phyloP scores from a whole-genome alignment of 2,329 filamentous ascomycete genomes.

The Clathrospora elynae region DNA sequence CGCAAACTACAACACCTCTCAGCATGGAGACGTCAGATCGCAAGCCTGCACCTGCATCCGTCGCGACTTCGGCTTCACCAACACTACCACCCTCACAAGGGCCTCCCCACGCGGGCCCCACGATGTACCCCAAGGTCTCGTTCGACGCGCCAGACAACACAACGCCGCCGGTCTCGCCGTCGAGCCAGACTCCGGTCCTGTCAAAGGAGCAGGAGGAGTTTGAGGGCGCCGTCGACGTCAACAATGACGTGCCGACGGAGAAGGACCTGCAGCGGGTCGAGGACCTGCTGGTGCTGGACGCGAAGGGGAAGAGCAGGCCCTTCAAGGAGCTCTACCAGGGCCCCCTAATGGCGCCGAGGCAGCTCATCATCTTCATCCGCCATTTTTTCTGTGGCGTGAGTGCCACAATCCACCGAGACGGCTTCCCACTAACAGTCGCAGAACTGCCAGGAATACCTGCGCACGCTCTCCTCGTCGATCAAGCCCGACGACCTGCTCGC shows the following conservation, averaged over 20 bases:
- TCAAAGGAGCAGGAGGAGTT: conserved; percentile 42
- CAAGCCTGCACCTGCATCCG: conserved; percentile 19
- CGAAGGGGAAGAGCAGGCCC: conserved; percentile 40
- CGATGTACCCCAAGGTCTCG: conserved; percentile 24
- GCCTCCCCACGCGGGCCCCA: conserved; percentile 26
- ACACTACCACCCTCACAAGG: conserved; percentile 36
- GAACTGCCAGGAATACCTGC: conserved; percentile 79
- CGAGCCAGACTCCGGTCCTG: conserved; percentile 40
- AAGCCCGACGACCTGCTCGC: conserved; percentile 50
- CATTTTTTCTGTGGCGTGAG: conserved; percentile 82
- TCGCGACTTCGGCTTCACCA: conserved; percentile 15
- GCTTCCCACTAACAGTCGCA: conserved; percentile 38
- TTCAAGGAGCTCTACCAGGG: conserved; percentile 48
- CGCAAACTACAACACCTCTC: too few relatives aligned
- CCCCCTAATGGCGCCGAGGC: conserved; percentile 49
- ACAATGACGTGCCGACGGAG: conserved; percentile 43
- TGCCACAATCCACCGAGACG: conserved; percentile 16
- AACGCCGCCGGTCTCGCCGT: conserved; percentile 41
- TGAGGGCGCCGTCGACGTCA: conserved; percentile 44
- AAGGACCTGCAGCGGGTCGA: conserved; percentile 38
- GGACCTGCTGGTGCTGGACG: conserved; percentile 45
- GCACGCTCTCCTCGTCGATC: conserved; percentile 64
- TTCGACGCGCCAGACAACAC: conserved; percentile 16
- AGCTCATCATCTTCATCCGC: conserved; percentile 74
- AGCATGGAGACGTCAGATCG: conserved; percentile 26